Evolutionary conservation across 306 rosid genomes (phyloP).

Genomic region (Purshia tridentata): DNA sequence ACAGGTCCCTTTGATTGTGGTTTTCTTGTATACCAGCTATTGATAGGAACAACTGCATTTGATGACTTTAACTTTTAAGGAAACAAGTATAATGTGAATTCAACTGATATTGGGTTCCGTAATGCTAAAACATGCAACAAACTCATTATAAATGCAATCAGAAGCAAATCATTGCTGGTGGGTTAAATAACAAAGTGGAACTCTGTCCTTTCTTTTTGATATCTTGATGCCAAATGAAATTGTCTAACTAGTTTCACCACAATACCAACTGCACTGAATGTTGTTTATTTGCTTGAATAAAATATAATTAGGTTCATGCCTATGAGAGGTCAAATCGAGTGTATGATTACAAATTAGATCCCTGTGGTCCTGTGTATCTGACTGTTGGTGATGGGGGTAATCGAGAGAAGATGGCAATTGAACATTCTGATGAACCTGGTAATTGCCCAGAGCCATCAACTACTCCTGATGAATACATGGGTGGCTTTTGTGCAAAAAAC

Average conservation of each 20-base stretch:
- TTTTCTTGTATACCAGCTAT: not conserved
- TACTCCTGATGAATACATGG: constrained; percentile 45
- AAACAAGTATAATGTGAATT: not conserved
- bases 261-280: not conserved
- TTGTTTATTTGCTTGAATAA: not conserved
- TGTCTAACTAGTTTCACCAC: constrained; percentile 2
- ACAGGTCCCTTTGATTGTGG: not conserved
- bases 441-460: constrained; percentile 59
- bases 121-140: not conserved
- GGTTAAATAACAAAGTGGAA: not conserved
- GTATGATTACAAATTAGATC: constrained; percentile 67
- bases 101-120: not conserved
- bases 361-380: constrained; percentile 75
- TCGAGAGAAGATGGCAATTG: constrained; percentile 73
- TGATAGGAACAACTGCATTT: not conserved
- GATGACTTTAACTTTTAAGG: not conserved
- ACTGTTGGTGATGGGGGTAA: constrained; percentile 86
- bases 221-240: not conserved
- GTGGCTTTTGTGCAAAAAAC: constrained; percentile 62
- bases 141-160: not conserved
- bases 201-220: not conserved
- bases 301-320: constrained; percentile 71
- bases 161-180: not conserved
- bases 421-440: constrained; percentile 60
- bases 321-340: constrained; percentile 85